Base-by-base conservation (phyloP, 495 filamentous ascomycete genomes). In the Podospora sp. region DNA sequence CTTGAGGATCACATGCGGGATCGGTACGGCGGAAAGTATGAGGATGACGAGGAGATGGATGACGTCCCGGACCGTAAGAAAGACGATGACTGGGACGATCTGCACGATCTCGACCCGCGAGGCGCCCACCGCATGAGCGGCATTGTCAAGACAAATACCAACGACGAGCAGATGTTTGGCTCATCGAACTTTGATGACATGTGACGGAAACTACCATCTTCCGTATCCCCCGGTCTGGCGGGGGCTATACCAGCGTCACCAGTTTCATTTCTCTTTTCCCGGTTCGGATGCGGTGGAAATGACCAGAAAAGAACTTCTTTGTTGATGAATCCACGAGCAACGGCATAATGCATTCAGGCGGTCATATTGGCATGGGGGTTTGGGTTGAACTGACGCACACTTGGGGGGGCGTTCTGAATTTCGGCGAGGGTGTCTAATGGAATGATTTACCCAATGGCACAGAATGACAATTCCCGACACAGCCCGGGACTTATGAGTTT, bases 1-100 rank as follows among this genome's bases (percentile, higher is more conserved):
- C 92, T 99, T 64, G 93, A 98, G 53, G 92, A 96, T 52, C 91
- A 97, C 66, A 92, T 96, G 80, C 83, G 83, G 68, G 83, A 80
- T 60, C 77, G 87, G 51, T 88, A 88, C 36, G 66, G 80, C 56
- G 77, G 80, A 27, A 91, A 91, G 40, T 91, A 93, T 33, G 91
- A 94, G 76, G 81, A 83, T 52, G 81, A 84, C 57, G 79, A 84
- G 60, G 85, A 88, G 4, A 83, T 84, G 65, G 78, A 80, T 33
- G 86, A 88, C 68, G 80, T 77, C 26, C 77, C 79, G 16, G 68
- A 70, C 52, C 74, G 77, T 46, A 82, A 79, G 62, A 82, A 79
- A 72, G 82, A 86, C 69, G 79, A 83, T 65, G 76, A 81, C 64
- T 79, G 80, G 80, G 77, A 84, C 68, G 78, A 81, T 65, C 63